phyloP scores from a whole-genome alignment of 345 rosid species.

The Sisymbrium altissimum region DNA sequence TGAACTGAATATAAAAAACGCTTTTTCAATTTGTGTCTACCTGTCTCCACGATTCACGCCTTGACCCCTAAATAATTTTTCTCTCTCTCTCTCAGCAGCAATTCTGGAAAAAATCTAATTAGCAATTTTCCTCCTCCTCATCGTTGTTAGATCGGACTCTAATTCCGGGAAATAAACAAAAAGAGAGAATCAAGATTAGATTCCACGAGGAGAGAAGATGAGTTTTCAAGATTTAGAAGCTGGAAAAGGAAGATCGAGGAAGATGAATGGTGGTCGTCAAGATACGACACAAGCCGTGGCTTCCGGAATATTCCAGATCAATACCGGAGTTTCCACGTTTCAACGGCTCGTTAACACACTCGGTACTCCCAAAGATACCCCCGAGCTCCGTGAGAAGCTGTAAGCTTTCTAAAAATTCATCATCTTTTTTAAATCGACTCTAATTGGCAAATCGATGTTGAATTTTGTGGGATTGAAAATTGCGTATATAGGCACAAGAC shows the following conservation, averaged over 20 bases:
- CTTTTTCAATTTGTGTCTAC: not conserved
- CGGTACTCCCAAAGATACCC: slow-evolving; percentile 94
- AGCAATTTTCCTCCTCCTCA: not conserved
- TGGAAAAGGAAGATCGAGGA: slow-evolving; percentile 53
- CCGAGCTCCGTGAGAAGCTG: slow-evolving; percentile 96
- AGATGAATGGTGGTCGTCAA: slow-evolving; percentile 58
- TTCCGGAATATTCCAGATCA: slow-evolving; percentile 98
- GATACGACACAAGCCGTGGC: slow-evolving; percentile 89
- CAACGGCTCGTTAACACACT: slow-evolving; percentile 92
- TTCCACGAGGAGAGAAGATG: slow-evolving; percentile 37
- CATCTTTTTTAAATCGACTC: too few relatives aligned
- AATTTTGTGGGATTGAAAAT: too few relatives aligned
- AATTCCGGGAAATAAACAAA: not conserved
- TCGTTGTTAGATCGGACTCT: not conserved
- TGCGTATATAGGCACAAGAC: slow-evolving; percentile 68
- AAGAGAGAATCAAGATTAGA: not conserved
- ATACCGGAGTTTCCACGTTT: slow-evolving; percentile 91
- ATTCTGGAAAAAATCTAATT: not conserved
- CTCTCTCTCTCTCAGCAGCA: not conserved
- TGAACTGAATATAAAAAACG: not conserved
- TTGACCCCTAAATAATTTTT: slow-evolving; percentile 7
- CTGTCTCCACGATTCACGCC: slow-evolving; percentile 33
- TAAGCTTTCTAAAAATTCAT: too few relatives aligned
- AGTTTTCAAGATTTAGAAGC: slow-evolving; percentile 96
- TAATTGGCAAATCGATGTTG: too few relatives aligned